Evolutionary conservation across 202 grass and related monocot genomes (phyloP).

Genomic region (Musa balbisiana): DNA sequence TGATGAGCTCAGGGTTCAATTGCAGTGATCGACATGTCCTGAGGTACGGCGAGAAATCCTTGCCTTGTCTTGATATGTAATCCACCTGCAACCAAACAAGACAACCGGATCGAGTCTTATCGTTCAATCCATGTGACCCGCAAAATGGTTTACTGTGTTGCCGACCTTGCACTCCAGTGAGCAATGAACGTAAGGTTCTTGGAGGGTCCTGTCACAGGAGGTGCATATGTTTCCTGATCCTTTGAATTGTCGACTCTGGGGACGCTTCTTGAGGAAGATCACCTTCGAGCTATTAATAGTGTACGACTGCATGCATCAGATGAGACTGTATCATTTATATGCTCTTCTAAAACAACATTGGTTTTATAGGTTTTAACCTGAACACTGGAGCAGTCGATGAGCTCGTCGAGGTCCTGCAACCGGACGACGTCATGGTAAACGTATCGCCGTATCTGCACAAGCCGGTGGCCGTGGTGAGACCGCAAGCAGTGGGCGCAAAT

Average conservation of each 20-base stretch:
- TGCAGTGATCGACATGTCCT: neutral
- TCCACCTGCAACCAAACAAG: neutral
- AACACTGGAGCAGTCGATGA: constrained; percentile 18
- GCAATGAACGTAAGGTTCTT: constrained; percentile 22
- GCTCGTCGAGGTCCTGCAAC: constrained; percentile 15
- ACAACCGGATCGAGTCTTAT: neutral
- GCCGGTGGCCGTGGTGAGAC: constrained; percentile 6
- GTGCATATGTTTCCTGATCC: constrained; percentile 19
- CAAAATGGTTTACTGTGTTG: no score
- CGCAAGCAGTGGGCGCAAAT: constrained; percentile 16
- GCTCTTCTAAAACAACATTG: no score
- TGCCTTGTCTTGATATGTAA: neutral
- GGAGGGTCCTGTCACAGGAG: constrained; percentile 13
- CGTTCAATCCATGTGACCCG: neutral
- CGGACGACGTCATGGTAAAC: constrained; percentile 17
- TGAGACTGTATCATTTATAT: no score
- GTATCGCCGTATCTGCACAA: constrained; percentile 15
- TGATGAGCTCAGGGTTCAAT: neutral
- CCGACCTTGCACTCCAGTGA: constrained; percentile 19
- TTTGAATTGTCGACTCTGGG: constrained; percentile 13
- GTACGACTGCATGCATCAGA: neutral
- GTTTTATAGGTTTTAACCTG: neutral
- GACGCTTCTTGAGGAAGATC: constrained; percentile 14
- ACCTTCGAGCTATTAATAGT: constrained; percentile 17
- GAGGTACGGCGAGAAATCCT: neutral